Conservation (phyloP, 345 rosid species). For the Acer negundo region DNA sequence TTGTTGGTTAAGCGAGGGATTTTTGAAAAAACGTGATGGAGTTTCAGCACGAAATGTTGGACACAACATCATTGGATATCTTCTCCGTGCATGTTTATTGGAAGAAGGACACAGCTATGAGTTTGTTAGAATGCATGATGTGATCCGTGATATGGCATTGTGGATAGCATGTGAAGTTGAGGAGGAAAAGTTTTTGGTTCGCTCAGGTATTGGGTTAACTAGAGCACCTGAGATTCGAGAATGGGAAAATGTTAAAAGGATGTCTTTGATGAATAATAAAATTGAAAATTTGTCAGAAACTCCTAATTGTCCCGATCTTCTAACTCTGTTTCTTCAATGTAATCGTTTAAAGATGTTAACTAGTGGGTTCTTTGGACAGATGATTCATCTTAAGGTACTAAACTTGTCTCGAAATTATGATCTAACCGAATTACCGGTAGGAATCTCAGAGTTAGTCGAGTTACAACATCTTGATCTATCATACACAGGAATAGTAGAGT, state of each 20-base stretch:
- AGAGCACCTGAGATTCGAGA: conserved; percentile 18
- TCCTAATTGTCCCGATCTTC: conserved; percentile 26
- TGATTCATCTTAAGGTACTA: conserved; percentile 28
- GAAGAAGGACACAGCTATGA: background rate
- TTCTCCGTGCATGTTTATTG: conserved; percentile 29
- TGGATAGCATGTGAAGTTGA: conserved; percentile 32
- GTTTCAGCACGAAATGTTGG: conserved; percentile 20
- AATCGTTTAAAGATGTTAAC: conserved; percentile 16
- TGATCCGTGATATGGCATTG: conserved; percentile 45
- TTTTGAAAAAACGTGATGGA: conserved; percentile 18
- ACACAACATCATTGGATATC: conserved; percentile 30
- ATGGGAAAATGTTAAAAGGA: conserved; percentile 23
- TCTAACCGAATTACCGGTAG: conserved; percentile 28
- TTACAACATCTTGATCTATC: conserved; percentile 33
- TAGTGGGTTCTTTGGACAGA: conserved; percentile 18
- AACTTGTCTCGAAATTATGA: conserved; percentile 28
- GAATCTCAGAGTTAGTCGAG: conserved; percentile 13
- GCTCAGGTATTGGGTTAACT: conserved; percentile 11
- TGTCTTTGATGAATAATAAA: conserved; percentile 29
- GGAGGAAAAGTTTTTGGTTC: conserved; percentile 18
- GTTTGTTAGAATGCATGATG: conserved; percentile 42
- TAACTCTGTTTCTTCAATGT: conserved; percentile 23
- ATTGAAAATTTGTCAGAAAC: conserved; percentile 22
- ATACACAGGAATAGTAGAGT: conserved; percentile 17
- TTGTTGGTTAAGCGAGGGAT: conserved; percentile 32